Base-by-base conservation (phyloP, 2,329 filamentous ascomycete species). In the Fusarium albidum region DNA sequence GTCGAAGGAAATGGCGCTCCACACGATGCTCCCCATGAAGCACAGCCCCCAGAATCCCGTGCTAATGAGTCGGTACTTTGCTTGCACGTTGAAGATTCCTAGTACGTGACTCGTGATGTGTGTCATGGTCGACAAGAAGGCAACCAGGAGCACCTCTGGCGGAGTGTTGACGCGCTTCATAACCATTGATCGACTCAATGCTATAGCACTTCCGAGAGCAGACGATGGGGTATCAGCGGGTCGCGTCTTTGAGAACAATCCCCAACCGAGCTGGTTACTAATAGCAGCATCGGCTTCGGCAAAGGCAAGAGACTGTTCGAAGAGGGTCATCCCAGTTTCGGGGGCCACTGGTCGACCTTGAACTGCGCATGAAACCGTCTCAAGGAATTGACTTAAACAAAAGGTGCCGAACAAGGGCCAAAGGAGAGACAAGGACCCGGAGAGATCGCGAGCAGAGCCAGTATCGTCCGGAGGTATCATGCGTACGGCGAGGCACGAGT, bases 301-400 rank as follows among this genome's bases (percentile, higher is more conserved):
- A 75, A 98, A 99, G 3, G 94, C 94, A 9, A 99, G 80, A 0
- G 93, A 97, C 69, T 97, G 93, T 71, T 99, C 95, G 67, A 98
- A 96, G 3, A 97, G 83, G 0, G 93, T 96, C 91, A 98, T 96
- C 14, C 92, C 93, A 2, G 92, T 96, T 74, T 98, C 95, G 1
- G 91, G 89, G 58, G 90, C 85, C 1, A 91, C 84, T 3, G 86
- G 83, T 3, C 90, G 86, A 27, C 94, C 94, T 71, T 96, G 92
- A 7, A 98, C 82, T 9, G 94, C 91, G 71, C 92, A 96, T 5
- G 89, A 89, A 9, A 98, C 76, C 0, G 91, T 95, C 73, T 98
- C 95, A 15, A 96, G 77, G 64, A 98, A 94, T 69, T 96, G 91
- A 63, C 92, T 93, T 3, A 90, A 69, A 52, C 85, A 87, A 33